A percentile compares a stretch with the other conserved stretches of the same genome.
These are phyloP conservation scores for Backusella macrospora DNA, from an alignment of 192 early-diverging fungal species.

Conservation along the genomic window DNA sequence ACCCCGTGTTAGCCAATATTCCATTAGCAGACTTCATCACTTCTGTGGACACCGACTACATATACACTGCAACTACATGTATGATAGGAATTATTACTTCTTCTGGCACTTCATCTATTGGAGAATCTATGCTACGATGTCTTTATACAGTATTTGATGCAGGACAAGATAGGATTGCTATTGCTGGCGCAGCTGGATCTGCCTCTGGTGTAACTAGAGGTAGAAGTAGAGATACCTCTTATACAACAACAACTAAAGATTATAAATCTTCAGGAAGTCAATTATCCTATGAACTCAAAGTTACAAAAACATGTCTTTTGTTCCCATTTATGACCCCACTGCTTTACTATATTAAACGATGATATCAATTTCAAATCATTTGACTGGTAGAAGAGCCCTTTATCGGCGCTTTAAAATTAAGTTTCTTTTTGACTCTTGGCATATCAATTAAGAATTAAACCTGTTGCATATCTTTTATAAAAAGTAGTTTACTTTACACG, in stretches of 20 bases:
- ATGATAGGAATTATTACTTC: constrained; percentile 14
- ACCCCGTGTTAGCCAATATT: constrained; percentile 18
- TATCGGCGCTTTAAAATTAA: constrained; percentile 10
- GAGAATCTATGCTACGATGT: constrained; percentile 17
- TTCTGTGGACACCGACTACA: constrained; percentile 26
- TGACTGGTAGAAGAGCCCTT: not conserved
- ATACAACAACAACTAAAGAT: not conserved
- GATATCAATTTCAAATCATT: constrained; percentile 12
- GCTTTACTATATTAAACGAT: not conserved
- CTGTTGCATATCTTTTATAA: not conserved
- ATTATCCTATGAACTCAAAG: not conserved
- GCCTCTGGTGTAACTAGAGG: not conserved
- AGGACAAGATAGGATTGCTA: constrained; percentile 21
- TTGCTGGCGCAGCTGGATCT: constrained; percentile 14
- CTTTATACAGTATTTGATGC: constrained; percentile 20
- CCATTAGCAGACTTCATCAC: constrained; percentile 20
- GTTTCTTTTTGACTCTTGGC: constrained; percentile 12
- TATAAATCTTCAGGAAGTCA: not conserved
- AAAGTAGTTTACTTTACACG: not conserved
- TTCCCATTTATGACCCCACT: not conserved
- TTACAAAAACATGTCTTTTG: not conserved
- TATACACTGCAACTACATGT: not conserved
- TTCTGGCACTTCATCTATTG: not conserved
- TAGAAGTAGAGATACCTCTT: not conserved
- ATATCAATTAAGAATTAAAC: constrained; percentile 15